Base-by-base conservation (phyloP, 2,329 filamentous ascomycete genomes). In the Fusarium algeriense region DNA sequence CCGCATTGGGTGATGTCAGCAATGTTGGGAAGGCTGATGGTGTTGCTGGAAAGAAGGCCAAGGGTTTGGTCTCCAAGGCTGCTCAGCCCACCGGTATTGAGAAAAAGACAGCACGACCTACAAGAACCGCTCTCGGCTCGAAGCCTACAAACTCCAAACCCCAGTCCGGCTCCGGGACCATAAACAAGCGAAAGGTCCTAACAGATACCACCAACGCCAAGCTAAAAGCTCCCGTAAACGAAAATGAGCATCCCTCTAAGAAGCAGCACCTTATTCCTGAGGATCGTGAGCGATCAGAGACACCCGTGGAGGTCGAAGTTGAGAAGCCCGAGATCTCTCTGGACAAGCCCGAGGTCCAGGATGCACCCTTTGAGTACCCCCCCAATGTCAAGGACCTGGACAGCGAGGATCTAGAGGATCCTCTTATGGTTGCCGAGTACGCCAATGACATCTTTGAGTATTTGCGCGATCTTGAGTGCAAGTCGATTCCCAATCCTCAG, bases 381-480 rank as follows among this genome's bases (percentile, higher is more conserved):
- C 45, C 52, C 12, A 79, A 81, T 13, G 69, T 89, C 59, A 85
- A 89, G 75, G 87, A 96, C 75, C 86, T 98, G 34, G 96, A 98
- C 78, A 86, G 85, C 53, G 96, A 98, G 81, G 96, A 99, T 77
- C 80, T 92, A 54, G 94, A 97, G 74, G 96, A 99, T 78, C 97
- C 97, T 30, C 87, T 98, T 76, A 98, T 99, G 96, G 96, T 97
- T 71, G 94, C 96, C 55, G 96, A 98, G 81, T 99, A 99, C 78
- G 95, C 97, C 53, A 92, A 92, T 66, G 96, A 99, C 79, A 98
- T 99, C 79, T 98, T 98, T 79, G 94, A 98, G 74, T 98, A 99
- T 82, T 88, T 98, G 72, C 91, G 90, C 77, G 91, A 97, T 76
- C 89, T 98, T 28, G 96, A 99, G 83, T 85, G 83, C 86, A 80